These are phyloP conservation scores for Hypoxylon lienhwacheense DNA, from an alignment of 495 filamentous ascomycete species.

Conservation along the genomic window DNA sequence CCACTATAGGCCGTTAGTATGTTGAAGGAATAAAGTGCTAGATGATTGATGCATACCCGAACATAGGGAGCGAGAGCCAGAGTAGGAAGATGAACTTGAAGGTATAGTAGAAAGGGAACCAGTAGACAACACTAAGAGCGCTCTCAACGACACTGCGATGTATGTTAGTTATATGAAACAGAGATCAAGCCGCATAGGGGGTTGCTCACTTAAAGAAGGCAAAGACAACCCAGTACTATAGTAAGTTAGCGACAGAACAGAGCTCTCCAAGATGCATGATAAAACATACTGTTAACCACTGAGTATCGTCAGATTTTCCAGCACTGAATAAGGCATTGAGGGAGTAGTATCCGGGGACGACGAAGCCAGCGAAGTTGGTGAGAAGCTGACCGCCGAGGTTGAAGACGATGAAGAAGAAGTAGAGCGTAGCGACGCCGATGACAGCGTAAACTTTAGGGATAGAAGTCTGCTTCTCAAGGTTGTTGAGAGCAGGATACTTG, in stretches of 20 bases:
- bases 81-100: conserved; percentile 98
- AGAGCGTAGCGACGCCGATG: conserved; percentile 80
- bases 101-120: conserved; percentile 99
- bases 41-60: conserved; percentile 64
- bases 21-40: background rate
- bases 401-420: conserved; percentile 99
- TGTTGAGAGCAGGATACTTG: conserved; percentile 92
- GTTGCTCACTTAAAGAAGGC: conserved; percentile 68
- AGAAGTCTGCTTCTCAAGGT: conserved; percentile 93
- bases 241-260: conserved; percentile 37
- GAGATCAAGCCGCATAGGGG: background rate
- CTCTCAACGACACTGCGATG: conserved; percentile 77
- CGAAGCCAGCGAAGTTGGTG: conserved; percentile 93
- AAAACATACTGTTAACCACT: conserved; percentile 67
- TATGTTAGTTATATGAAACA: conserved; percentile 15
- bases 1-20: conserved; percentile 61
- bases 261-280: background rate
- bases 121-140: conserved; percentile 91
- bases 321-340: conserved; percentile 84
- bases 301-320: conserved; percentile 84
- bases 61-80: conserved; percentile 95
- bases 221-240: conserved; percentile 96
- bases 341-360: conserved; percentile 95
- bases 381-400: conserved; percentile 97
- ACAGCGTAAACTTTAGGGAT: conserved; percentile 96